Evolutionary conservation across 768 basidiomycete genomes (phyloP).

Genomic region (Kwoniella sp.): DNA sequence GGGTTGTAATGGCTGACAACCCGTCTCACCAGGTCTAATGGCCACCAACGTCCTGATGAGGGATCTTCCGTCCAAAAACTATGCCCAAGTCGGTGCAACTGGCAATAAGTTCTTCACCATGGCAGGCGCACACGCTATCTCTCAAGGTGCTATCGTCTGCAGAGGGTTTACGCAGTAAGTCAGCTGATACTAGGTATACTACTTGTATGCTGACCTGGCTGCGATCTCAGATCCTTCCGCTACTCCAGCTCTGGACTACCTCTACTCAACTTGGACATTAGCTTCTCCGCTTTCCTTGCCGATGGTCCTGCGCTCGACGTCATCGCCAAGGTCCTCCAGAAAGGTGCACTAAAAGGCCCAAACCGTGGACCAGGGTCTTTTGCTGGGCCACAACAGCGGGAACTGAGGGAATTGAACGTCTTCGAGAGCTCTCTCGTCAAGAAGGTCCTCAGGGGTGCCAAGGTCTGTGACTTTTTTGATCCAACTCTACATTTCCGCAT

Average conservation of each 20-base stretch:
- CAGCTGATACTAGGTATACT: neutral
- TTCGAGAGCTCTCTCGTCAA: constrained; percentile 36
- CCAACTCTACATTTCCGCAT: neutral
- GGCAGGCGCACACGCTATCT: constrained; percentile 42
- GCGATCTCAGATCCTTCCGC: constrained; percentile 47
- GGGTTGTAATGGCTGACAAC: neutral
- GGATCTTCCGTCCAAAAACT: constrained; percentile 42
- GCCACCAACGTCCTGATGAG: constrained; percentile 55
- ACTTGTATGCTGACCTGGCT: neutral
- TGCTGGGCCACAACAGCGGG: constrained; percentile 25
- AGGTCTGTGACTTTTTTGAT: constrained; percentile 32
- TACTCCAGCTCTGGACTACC: constrained; percentile 48
- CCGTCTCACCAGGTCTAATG: constrained; percentile 40
- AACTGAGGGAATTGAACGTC: constrained; percentile 20
- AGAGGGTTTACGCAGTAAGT: constrained; percentile 55
- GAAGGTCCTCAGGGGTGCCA: constrained; percentile 37
- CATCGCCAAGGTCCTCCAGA: constrained; percentile 43
- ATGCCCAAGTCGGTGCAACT: constrained; percentile 49
- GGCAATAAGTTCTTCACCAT: constrained; percentile 54
- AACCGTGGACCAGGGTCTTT: constrained; percentile 21
- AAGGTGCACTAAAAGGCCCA: constrained; percentile 17
- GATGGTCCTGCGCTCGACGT: constrained; percentile 51
- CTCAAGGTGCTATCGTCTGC: constrained; percentile 53
- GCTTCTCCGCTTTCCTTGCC: constrained; percentile 53
- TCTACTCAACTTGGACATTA: constrained; percentile 53